A percentile compares a stretch with the other conserved stretches of the same genome.
Conservation (phyloP, 208 protist species). For the Wallacemonas rigidus region DNA sequence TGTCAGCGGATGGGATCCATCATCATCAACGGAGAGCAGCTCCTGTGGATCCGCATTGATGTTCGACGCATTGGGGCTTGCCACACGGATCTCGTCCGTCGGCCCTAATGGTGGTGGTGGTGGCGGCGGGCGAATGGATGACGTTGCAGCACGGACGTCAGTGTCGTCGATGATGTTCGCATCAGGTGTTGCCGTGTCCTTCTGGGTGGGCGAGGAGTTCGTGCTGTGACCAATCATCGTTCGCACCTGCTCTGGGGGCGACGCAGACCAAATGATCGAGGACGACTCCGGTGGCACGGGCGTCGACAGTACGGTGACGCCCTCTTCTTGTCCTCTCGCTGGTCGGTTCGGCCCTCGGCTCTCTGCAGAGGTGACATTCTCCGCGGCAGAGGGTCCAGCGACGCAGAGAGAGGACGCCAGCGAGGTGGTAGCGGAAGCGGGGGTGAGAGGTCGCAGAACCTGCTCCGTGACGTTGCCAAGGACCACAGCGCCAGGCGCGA, state of each 20-base stretch:
- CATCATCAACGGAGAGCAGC: neutral
- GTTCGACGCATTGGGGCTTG: slow-evolving; percentile 2
- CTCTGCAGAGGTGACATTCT: no score
- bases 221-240: slow-evolving; percentile 6
- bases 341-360: neutral
- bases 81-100: neutral
- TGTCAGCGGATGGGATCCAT: neutral
- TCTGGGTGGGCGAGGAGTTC: neutral
- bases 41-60: neutral
- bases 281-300: neutral
- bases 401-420: neutral
- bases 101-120: neutral
- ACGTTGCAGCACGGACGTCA: neutral
- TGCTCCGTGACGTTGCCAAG: slow-evolving; percentile 7
- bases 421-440: neutral
- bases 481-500: neutral
- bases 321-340: neutral
- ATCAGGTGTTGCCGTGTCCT: neutral
- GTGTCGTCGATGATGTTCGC: no score
- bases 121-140: neutral
- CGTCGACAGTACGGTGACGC: neutral
- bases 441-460: neutral
- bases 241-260: neutral
- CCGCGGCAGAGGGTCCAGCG: neutral
- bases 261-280: neutral